Evolutionary conservation across 2,329 filamentous ascomycete genomes (phyloP).

Genomic region (Teratosphaeria destructans): DNA sequence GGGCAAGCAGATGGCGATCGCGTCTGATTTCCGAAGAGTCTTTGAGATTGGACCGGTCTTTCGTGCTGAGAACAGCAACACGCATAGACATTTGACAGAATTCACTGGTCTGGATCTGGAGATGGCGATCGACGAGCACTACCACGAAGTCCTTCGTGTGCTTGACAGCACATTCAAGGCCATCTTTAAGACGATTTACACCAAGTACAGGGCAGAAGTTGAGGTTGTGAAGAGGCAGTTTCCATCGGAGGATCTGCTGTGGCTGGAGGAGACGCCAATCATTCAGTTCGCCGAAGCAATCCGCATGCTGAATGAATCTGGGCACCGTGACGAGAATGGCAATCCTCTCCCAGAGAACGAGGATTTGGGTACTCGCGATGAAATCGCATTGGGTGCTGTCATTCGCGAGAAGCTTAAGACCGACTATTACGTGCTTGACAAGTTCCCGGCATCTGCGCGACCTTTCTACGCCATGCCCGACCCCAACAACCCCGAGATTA

Average conservation of each 20-base stretch:
- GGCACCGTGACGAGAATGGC: slow-evolving; percentile 68
- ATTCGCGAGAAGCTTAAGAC: slow-evolving; percentile 79
- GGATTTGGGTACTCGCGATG: slow-evolving; percentile 74
- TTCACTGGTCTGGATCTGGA: slow-evolving; percentile 89
- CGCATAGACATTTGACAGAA: slow-evolving; percentile 85
- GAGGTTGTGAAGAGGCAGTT: slow-evolving; percentile 73
- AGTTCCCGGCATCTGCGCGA: slow-evolving; percentile 73
- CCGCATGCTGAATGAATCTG: slow-evolving; percentile 66
- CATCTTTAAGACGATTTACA: slow-evolving; percentile 64
- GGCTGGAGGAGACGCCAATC: slow-evolving; percentile 74
- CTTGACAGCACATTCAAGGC: slow-evolving; percentile 74
- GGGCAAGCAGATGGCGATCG: slow-evolving; percentile 86
- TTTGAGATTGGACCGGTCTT: slow-evolving; percentile 89
- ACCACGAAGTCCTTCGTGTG: slow-evolving; percentile 72
- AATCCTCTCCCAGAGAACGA: slow-evolving; percentile 60
- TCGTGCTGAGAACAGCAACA: slow-evolving; percentile 91
- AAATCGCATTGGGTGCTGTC: slow-evolving; percentile 74
- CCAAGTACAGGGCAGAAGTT: slow-evolving; percentile 59
- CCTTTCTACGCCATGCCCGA: slow-evolving; percentile 91
- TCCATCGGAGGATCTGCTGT: slow-evolving; percentile 76
- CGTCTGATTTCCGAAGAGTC: slow-evolving; percentile 77
- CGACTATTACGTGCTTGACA: slow-evolving; percentile 90
- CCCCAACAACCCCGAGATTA: slow-evolving; percentile 58
- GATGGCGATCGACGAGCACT: slow-evolving; percentile 82
- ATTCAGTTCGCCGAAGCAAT: slow-evolving; percentile 73